Conservation (phyloP, 2,329 filamentous ascomycete species). For the Neoarthrinium moseri region DNA sequence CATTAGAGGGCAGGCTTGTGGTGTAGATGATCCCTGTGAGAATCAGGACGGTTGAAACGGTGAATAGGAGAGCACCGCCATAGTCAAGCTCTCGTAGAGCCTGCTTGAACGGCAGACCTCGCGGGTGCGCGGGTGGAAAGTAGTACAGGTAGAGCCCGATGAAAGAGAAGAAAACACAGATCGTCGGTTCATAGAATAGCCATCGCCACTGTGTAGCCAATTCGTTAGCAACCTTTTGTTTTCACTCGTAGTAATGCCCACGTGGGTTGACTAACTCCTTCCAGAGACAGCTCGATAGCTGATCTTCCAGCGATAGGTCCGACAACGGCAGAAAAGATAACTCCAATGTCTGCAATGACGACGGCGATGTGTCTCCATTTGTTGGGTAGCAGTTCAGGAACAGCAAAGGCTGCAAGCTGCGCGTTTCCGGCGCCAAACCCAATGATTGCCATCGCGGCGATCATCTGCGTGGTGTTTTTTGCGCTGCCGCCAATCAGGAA, state of each 20-base stretch:
- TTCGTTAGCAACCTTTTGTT: too few relatives aligned
- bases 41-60: conserved; percentile 31
- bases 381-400: conserved; percentile 46
- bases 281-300: conserved; percentile 29
- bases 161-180: conserved; percentile 41
- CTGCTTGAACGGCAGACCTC: conserved; percentile 31
- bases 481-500: conserved; percentile 36
- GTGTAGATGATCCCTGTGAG: conserved; percentile 39
- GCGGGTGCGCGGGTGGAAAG: conserved; percentile 29
- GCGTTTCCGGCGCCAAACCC: conserved; percentile 44
- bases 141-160: conserved; percentile 37
- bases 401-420: conserved; percentile 43
- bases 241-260: too few relatives aligned
- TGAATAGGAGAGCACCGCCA: conserved; percentile 35
- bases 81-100: conserved; percentile 37
- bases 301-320: conserved; percentile 43
- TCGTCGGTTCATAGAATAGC: conserved; percentile 43
- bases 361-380: conserved; percentile 46
- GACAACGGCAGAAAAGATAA: conserved; percentile 43
- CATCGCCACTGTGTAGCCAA: conserved; percentile 34
- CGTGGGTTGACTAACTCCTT: conserved; percentile 14
- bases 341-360: conserved; percentile 38
- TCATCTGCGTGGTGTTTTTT: conserved; percentile 35
- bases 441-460: conserved; percentile 37
- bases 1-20: conserved; percentile 30